Conservation (phyloP, 495 filamentous ascomycete genomes). For the Xylaria scruposa region DNA sequence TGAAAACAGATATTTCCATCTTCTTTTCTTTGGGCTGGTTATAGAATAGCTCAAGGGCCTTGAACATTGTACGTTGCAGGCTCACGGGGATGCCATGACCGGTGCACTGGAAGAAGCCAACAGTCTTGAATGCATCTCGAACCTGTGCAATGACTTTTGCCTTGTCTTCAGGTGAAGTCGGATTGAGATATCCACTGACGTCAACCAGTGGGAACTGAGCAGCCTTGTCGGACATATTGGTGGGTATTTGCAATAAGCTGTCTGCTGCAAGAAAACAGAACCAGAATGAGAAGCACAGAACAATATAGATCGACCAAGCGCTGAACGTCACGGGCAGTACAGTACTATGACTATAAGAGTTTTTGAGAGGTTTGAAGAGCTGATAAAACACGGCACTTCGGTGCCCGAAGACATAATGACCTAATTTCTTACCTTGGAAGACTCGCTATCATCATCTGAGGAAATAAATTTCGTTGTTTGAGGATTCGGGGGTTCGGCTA, state of each 20-base stretch:
- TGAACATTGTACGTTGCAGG: constrained; percentile 34
- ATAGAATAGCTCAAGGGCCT: constrained; percentile 39
- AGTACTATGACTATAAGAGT: background rate
- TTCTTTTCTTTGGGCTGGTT: constrained; percentile 46
- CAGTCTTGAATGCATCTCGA: constrained; percentile 38
- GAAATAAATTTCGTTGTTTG: background rate
- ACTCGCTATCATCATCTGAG: background rate
- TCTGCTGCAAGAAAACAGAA: background rate
- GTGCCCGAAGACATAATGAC: background rate
- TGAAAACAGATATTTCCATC: constrained; percentile 36
- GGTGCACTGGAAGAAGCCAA: constrained; percentile 60
- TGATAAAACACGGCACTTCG: background rate
- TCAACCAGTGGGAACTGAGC: constrained; percentile 31
- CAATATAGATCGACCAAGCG: background rate
- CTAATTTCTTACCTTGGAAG: background rate
- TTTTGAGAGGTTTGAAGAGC: background rate
- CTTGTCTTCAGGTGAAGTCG: constrained; percentile 22
- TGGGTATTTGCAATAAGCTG: background rate
- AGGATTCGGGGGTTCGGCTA: constrained; percentile 3
- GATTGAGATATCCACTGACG: constrained; percentile 29
- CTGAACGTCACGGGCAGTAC: background rate
- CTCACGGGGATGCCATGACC: constrained; percentile 51
- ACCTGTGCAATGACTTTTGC: constrained; percentile 42
- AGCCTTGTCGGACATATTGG: constrained; percentile 14
- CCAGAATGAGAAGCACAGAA: background rate